Evolutionary conservation across 1,139 yeast genomes (phyloP).

Genomic region (Nadsonia commutata): DNA sequence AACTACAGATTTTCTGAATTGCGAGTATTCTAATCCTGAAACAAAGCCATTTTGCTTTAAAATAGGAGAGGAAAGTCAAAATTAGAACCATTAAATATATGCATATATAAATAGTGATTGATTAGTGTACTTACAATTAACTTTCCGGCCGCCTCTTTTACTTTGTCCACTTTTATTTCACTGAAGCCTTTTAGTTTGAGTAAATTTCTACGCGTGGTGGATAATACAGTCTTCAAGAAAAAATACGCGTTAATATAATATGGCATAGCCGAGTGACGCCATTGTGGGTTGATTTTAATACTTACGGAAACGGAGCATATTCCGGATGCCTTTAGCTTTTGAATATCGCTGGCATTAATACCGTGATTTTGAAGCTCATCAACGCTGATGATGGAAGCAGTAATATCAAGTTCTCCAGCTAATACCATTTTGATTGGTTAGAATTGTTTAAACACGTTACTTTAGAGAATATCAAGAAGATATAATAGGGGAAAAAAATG

Average conservation of each 20-base stretch:
- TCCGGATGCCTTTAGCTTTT: constrained; percentile 38
- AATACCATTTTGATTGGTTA: neutral
- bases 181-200: constrained; percentile 41
- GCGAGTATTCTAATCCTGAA: constrained; percentile 39
- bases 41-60: constrained; percentile 33
- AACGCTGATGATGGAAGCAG: constrained; percentile 23
- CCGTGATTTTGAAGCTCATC: constrained; percentile 45
- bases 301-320: constrained; percentile 39
- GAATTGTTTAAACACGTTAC: too few relatives aligned
- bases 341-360: constrained; percentile 43
- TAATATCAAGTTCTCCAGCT: constrained; percentile 6
- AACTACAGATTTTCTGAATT: constrained; percentile 32
- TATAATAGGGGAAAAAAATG: too few relatives aligned
- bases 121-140: constrained; percentile 21
- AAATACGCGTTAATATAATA: neutral
- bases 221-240: constrained; percentile 30
- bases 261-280: neutral
- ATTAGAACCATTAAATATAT: neutral
- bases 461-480: too few relatives aligned
- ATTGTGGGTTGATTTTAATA: constrained; percentile 1
- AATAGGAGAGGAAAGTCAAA: neutral
- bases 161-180: constrained; percentile 45
- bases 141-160: constrained; percentile 46
- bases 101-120: too few relatives aligned
- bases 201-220: constrained; percentile 39